Evolutionary conservation across 805 yeast genomes (phyloP).

Genomic region (Zygotorulaspora danielsina): DNA sequence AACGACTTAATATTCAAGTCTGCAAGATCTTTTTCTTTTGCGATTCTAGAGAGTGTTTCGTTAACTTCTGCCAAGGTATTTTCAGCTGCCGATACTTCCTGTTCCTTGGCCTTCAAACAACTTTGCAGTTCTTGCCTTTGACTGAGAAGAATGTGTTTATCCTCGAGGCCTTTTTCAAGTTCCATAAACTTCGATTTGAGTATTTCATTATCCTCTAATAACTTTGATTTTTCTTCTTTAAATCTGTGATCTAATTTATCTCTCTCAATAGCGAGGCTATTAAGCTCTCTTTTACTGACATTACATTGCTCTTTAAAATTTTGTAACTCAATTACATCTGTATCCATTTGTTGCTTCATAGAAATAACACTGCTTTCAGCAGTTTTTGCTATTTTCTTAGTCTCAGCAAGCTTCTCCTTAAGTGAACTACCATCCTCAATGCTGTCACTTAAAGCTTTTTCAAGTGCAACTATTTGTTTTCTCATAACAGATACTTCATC

Average conservation of each 20-base stretch:
- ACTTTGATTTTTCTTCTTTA: constrained; percentile 9
- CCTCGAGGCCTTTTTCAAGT: constrained; percentile 1
- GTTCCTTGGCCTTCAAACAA: neutral
- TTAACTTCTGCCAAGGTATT: constrained; percentile 2
- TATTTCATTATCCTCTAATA: constrained; percentile 3
- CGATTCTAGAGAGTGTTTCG: constrained; percentile 1
- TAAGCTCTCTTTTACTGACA: constrained; percentile 1
- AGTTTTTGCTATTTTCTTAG: neutral
- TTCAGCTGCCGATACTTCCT: constrained; percentile 1
- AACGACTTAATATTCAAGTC: constrained; percentile 3
- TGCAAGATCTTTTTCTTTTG: constrained; percentile 1
- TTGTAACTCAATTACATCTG: neutral
- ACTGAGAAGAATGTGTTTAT: neutral
- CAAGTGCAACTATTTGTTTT: neutral
- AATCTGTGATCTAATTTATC: neutral
- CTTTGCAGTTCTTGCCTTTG: constrained; percentile 5
- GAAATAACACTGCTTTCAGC: neutral
- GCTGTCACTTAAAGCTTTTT: neutral
- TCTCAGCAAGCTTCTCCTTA: neutral
- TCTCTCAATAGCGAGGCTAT: neutral
- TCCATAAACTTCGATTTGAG: constrained; percentile 1
- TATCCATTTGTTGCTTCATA: neutral
- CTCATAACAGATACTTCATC: constrained; percentile 5
- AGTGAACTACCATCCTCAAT: neutral
- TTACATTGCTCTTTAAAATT: neutral